Percentiles rank a stretch among this genome's conserved stretches.
These are phyloP conservation scores for Blastobotrys raffinosifermentans DNA, from an alignment of 1,139 yeast species.

Conservation along the genomic window DNA sequence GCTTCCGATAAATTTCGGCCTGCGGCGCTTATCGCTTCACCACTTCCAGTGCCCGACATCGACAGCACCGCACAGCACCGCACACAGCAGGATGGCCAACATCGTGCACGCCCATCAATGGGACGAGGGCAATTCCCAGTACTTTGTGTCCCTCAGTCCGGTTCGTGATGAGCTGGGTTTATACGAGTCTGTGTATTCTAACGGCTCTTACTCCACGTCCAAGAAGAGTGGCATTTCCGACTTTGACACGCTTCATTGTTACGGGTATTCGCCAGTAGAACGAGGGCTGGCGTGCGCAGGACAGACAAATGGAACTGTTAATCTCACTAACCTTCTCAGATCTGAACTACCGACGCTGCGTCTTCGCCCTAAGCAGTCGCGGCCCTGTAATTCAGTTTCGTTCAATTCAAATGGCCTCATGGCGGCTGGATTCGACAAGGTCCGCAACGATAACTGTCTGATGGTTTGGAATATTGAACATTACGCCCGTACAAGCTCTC, in stretches of 20 bases:
- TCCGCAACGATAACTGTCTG: conserved; percentile 69
- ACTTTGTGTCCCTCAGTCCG: conserved; percentile 59
- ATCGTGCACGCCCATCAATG: conserved; percentile 54
- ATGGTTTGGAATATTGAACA: conserved; percentile 79
- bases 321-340: conserved; percentile 53
- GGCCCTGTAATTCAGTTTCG: conserved; percentile 72
- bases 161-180: conserved; percentile 61
- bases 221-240: conserved; percentile 46
- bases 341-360: conserved; percentile 39
- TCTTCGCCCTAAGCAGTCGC: conserved; percentile 58
- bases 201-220: conserved; percentile 14
- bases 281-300: conserved; percentile 60
- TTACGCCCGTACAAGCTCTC: neutral
- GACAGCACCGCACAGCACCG: conserved; percentile 51
- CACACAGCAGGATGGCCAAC: conserved; percentile 36
- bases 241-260: conserved; percentile 66
- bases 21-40: too few species aligned
- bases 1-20: too few species aligned
- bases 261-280: conserved; percentile 53
- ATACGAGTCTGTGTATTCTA: conserved; percentile 44
- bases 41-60: too few species aligned
- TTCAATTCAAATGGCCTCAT: conserved; percentile 60
- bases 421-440: conserved; percentile 78
- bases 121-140: conserved; percentile 52
- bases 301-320: conserved; percentile 61